These are phyloP conservation scores for Parastagonospora avenae DNA, from an alignment of 2,329 filamentous ascomycete genomes.

Conservation along the genomic window DNA sequence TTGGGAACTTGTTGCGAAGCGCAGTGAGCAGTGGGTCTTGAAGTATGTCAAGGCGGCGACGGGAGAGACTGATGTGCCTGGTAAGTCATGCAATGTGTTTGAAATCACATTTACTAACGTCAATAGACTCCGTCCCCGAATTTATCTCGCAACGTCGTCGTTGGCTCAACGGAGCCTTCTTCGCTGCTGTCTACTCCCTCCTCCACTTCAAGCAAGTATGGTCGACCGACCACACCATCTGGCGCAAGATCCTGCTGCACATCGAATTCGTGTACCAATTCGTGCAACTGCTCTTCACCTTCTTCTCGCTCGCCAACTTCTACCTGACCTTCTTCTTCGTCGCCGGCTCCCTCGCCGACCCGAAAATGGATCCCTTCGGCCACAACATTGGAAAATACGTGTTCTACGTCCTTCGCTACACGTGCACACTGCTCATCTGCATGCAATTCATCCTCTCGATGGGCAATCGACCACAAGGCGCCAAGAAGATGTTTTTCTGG, in stretches of 20 bases:
- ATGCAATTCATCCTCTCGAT: slow-evolving; percentile 96
- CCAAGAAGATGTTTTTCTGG: slow-evolving; percentile 84
- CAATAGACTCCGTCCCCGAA: slow-evolving; percentile 82
- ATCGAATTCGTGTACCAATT: slow-evolving; percentile 97
- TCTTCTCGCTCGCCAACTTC: slow-evolving; percentile 98
- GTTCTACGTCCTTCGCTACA: slow-evolving; percentile 85
- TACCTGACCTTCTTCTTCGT: slow-evolving; percentile 99
- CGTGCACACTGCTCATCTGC: slow-evolving; percentile 83
- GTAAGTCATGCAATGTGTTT: slow-evolving; percentile 60
- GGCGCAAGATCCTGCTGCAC: slow-evolving; percentile 88
- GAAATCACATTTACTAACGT: neutral
- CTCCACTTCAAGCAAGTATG: slow-evolving; percentile 95
- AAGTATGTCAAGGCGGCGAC: slow-evolving; percentile 98
- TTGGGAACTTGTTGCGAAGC: slow-evolving; percentile 95
- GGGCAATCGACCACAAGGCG: slow-evolving; percentile 93
- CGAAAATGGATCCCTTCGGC: slow-evolving; percentile 84
- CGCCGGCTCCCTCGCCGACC: slow-evolving; percentile 83
- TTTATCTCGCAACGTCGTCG: slow-evolving; percentile 95
- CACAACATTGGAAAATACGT: slow-evolving; percentile 83
- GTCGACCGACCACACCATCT: slow-evolving; percentile 86
- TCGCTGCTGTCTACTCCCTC: slow-evolving; percentile 95
- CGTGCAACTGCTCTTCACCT: slow-evolving; percentile 91
- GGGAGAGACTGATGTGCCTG: slow-evolving; percentile 96
- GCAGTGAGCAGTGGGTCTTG: slow-evolving; percentile 92
- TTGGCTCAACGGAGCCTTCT: slow-evolving; percentile 99